These are phyloP conservation scores for Metschnikowia picachoensis DNA, from an alignment of 805 yeast species.

Conservation along the genomic window DNA sequence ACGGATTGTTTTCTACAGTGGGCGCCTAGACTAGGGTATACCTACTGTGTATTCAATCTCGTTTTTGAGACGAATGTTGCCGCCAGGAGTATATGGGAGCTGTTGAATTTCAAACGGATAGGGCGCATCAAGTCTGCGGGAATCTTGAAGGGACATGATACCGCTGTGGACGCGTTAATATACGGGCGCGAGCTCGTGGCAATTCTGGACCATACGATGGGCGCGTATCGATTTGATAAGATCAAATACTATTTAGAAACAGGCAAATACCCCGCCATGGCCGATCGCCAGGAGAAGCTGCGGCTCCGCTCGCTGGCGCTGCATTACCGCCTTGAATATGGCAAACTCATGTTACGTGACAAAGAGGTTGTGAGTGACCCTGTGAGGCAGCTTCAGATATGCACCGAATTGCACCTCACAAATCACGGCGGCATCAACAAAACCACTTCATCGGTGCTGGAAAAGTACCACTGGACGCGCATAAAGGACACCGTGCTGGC, in stretches of 20 bases:
- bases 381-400: conserved; percentile 67
- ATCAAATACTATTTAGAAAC: conserved; percentile 75
- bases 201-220: conserved; percentile 44
- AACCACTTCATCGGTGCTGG: conserved; percentile 73
- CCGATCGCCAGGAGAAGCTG: conserved; percentile 83
- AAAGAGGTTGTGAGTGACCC: conserved; percentile 82
- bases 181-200: conserved; percentile 78
- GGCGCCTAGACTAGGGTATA: conserved; percentile 88
- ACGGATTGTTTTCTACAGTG: conserved; percentile 83
- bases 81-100: conserved; percentile 74
- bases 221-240: conserved; percentile 67
- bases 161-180: conserved; percentile 81
- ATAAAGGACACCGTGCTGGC: conserved; percentile 83
- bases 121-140: conserved; percentile 89
- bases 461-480: conserved; percentile 85
- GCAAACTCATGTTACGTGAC: conserved; percentile 70
- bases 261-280: conserved; percentile 80
- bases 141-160: conserved; percentile 75
- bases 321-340: conserved; percentile 67
- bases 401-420: conserved; percentile 61
- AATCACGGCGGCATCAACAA: conserved; percentile 88
- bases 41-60: conserved; percentile 76
- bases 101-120: conserved; percentile 67
- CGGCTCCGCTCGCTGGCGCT: conserved; percentile 76
- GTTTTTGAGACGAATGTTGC: conserved; percentile 87